phyloP scores from a whole-genome alignment of 129 eudicot species.

The Erigeron canadensis region DNA sequence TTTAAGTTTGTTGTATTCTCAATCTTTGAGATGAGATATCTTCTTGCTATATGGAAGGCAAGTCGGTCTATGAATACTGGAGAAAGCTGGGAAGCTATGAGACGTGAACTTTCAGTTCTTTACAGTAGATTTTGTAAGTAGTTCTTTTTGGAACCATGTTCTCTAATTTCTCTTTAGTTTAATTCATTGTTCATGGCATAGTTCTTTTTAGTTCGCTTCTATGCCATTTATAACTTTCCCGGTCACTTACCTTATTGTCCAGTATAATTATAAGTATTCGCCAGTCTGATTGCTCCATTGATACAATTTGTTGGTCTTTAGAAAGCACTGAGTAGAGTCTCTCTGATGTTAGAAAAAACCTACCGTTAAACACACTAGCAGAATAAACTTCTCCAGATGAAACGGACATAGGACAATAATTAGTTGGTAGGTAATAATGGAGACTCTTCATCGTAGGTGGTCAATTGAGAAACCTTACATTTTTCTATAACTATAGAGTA shows the following conservation, averaged over 20 bases:
- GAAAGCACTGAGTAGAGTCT: neutral
- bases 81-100: conserved; percentile 97
- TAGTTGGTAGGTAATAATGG: neutral
- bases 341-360: neutral
- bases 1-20: conserved; percentile 97
- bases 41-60: conserved; percentile 99
- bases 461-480: neutral
- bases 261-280: too few species aligned
- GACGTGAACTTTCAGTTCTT: conserved; percentile 96
- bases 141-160: conserved; percentile 1
- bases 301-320: neutral
- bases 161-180: neutral
- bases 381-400: neutral
- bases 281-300: neutral
- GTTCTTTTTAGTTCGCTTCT: too few species aligned
- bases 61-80: conserved; percentile 75
- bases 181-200: neutral
- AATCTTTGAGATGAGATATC: conserved; percentile 98
- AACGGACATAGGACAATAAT: neutral
- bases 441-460: neutral
- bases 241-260: too few species aligned
- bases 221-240: too few species aligned
- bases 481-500: neutral
- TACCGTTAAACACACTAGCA: neutral
- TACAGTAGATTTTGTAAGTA: conserved; percentile 98